Percentiles rank a stretch among this genome's conserved stretches.
Evolutionary conservation across 108 stramenopile genomes (phyloP).

Genomic region (Stephanodiscus minutulus): DNA sequence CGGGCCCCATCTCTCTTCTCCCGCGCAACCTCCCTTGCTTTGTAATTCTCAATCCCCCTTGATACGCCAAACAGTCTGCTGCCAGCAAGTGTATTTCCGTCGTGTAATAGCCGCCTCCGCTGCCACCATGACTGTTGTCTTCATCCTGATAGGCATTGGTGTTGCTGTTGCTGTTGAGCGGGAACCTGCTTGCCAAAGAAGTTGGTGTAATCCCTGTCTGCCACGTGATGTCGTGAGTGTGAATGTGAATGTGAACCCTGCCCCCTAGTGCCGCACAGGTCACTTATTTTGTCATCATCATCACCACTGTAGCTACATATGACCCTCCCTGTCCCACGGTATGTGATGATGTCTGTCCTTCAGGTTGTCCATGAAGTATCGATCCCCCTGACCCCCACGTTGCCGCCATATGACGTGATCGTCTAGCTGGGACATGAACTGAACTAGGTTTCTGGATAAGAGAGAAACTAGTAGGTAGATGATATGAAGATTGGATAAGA

Average conservation of each 20-base stretch:
- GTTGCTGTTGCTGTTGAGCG: slow-evolving; percentile 81
- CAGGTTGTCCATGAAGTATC: slow-evolving; percentile 40
- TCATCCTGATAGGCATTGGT: slow-evolving; percentile 71
- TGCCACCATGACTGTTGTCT: slow-evolving; percentile 6
- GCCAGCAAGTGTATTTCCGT: slow-evolving; percentile 44
- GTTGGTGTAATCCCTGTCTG: slow-evolving; percentile 57
- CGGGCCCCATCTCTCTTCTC: background rate
- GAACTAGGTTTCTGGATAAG: too few species aligned
- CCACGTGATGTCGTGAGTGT: slow-evolving; percentile 43
- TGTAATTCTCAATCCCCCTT: background rate
- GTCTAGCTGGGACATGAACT: too few species aligned
- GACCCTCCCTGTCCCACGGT: slow-evolving; percentile 17
- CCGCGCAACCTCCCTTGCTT: background rate
- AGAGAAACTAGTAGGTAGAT: too few species aligned
- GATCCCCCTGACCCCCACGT: slow-evolving; percentile 9
- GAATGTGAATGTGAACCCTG: slow-evolving; percentile 4
- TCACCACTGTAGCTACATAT: slow-evolving; percentile 12
- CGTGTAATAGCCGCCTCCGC: slow-evolving; percentile 15
- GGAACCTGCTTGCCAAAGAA: slow-evolving; percentile 87
- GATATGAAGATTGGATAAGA: too few species aligned
- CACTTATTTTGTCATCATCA: slow-evolving; percentile 22
- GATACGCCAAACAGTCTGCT: background rate
- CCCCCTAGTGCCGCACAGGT: background rate
- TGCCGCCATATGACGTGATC: too few species aligned
- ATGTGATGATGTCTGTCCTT: slow-evolving; percentile 8